Evolutionary conservation across 2,329 filamentous ascomycete genomes (phyloP).

Genomic region (Phaeophleospora eucalypticola): DNA sequence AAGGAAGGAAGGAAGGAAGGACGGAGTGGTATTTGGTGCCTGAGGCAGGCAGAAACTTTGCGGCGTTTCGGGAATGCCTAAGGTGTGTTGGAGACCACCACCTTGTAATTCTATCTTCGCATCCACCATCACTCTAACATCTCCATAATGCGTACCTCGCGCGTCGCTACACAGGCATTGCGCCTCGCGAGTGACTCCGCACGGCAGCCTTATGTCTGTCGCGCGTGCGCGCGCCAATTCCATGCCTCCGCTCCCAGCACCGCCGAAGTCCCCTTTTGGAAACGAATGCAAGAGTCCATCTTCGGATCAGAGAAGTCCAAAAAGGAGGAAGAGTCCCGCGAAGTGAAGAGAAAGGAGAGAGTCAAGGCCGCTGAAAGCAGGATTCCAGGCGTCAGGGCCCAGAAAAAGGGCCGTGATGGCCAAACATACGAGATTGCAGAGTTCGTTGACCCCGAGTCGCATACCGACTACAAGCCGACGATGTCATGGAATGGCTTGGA

Average conservation of each 20-base stretch:
- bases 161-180: slow-evolving; percentile 26
- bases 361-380: slow-evolving; percentile 7
- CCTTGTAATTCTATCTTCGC: neutral
- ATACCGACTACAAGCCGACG: slow-evolving; percentile 43
- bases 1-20: too few species aligned
- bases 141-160: slow-evolving; percentile 20
- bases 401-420: slow-evolving; percentile 11
- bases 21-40: too few species aligned
- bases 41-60: too few species aligned
- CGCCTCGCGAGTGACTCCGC: slow-evolving; percentile 20
- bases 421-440: slow-evolving; percentile 24
- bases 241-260: slow-evolving; percentile 14
- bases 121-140: neutral
- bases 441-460: slow-evolving; percentile 19
- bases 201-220: slow-evolving; percentile 26
- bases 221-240: slow-evolving; percentile 28
- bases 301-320: slow-evolving; percentile 27
- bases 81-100: too few species aligned
- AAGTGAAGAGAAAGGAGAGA: slow-evolving; percentile 16
- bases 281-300: slow-evolving; percentile 21
- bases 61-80: too few species aligned
- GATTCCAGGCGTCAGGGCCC: slow-evolving; percentile 8
- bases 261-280: slow-evolving; percentile 22
- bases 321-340: slow-evolving; percentile 12
- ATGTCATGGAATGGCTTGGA: slow-evolving; percentile 52